Evolutionary conservation across 495 filamentous ascomycete genomes (phyloP).

Genomic region (Annulohypoxylon nitens): DNA sequence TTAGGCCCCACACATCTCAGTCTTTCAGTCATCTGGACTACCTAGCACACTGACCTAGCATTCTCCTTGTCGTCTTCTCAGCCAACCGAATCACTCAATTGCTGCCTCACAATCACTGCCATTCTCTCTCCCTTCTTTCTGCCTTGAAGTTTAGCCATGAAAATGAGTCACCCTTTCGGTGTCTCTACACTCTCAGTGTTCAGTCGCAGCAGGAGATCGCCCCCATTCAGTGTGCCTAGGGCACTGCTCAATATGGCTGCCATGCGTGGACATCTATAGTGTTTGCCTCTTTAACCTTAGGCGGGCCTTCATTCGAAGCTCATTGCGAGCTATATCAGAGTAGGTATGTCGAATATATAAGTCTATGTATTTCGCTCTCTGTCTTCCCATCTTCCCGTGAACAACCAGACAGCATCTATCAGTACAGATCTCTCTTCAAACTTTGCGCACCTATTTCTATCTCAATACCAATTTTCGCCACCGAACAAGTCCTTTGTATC

Average conservation of each 20-base stretch:
- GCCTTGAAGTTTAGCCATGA: conserved; percentile 35
- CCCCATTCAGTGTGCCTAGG: conserved; percentile 40
- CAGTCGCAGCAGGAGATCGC: conserved; percentile 18
- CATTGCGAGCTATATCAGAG: conserved; percentile 14
- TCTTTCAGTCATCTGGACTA: conserved; percentile 21
- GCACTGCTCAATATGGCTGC: conserved; percentile 33
- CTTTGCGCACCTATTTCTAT: background rate
- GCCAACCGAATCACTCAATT: conserved; percentile 21
- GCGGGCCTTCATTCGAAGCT: conserved; percentile 17
- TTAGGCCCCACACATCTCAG: background rate
- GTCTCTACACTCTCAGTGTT: conserved; percentile 21
- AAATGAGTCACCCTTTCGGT: conserved; percentile 45
- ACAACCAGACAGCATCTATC: conserved; percentile 15
- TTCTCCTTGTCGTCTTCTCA: conserved; percentile 14
- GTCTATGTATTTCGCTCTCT: conserved; percentile 16
- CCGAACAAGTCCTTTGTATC: conserved; percentile 13
- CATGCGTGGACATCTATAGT: background rate
- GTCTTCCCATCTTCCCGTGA: conserved; percentile 12
- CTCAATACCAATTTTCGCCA: background rate
- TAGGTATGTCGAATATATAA: conserved; percentile 16
- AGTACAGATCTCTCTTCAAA: conserved; percentile 10
- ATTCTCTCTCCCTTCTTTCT: conserved; percentile 27
- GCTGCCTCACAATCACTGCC: conserved; percentile 34
- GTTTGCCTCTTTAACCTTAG: conserved; percentile 25
- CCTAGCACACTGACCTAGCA: background rate